Percentiles rank a stretch among this genome's conserved stretches.
Evolutionary conservation across 1,284 basidiomycete genomes (phyloP).

Genomic region (Peniophora sp.): DNA sequence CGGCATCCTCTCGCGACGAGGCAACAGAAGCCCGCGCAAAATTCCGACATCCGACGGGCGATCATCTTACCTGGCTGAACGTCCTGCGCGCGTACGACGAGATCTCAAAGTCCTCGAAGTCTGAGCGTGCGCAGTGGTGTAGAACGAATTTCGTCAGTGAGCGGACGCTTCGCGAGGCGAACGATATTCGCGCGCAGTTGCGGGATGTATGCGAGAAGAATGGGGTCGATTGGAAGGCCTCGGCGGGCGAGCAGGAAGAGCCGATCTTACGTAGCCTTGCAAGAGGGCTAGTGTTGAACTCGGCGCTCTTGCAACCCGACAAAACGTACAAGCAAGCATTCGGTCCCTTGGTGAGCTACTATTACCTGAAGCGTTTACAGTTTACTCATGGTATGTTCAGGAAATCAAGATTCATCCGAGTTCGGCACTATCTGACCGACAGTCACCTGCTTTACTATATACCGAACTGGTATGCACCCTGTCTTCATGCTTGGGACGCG

Average conservation of each 20-base stretch:
- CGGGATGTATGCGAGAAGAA: slow-evolving; percentile 55
- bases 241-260: slow-evolving; percentile 53
- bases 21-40: slow-evolving; percentile 64
- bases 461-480: slow-evolving; percentile 77
- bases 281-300: slow-evolving; percentile 73
- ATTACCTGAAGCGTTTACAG: slow-evolving; percentile 26
- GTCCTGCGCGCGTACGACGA: slow-evolving; percentile 76
- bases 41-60: slow-evolving; percentile 81
- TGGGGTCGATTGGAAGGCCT: slow-evolving; percentile 51
- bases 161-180: slow-evolving; percentile 77
- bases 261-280: slow-evolving; percentile 61
- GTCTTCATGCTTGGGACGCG: too few relatives aligned
- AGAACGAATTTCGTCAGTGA: slow-evolving; percentile 80
- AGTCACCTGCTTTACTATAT: slow-evolving; percentile 79
- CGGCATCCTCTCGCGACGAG: slow-evolving; percentile 62
- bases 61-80: slow-evolving; percentile 87
- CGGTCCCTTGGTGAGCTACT: slow-evolving; percentile 59
- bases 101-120: slow-evolving; percentile 36
- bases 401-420: slow-evolving; percentile 76
- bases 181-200: slow-evolving; percentile 79
- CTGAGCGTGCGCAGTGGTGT: slow-evolving; percentile 69
- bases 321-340: slow-evolving; percentile 80
- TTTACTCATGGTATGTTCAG: slow-evolving; percentile 30
- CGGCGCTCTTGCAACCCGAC: slow-evolving; percentile 78
- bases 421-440: slow-evolving; percentile 73